These are phyloP conservation scores for Colletotrichum sp. DNA, from an alignment of 2,329 filamentous ascomycete genomes.

Conservation along the genomic window DNA sequence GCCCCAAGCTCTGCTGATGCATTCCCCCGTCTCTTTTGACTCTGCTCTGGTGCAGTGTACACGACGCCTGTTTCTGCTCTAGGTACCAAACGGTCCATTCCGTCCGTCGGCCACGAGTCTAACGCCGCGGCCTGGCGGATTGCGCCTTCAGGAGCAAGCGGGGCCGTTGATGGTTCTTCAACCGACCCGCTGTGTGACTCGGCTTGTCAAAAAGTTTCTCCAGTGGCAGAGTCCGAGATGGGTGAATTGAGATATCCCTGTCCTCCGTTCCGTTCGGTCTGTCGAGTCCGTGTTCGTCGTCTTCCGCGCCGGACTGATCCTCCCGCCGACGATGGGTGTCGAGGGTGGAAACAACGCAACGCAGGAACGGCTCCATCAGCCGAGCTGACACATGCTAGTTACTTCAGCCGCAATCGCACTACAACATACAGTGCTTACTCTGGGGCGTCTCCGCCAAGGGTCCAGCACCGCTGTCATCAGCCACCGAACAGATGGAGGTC, in stretches of 20 bases:
- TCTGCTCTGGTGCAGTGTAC: background rate
- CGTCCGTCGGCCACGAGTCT: background rate
- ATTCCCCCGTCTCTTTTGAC: background rate
- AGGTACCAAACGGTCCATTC: background rate
- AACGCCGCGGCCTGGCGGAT: background rate
- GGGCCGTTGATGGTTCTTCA: background rate
- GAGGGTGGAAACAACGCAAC: background rate
- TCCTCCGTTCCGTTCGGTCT: background rate
- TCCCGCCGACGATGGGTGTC: background rate
- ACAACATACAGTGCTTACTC: slow-evolving; percentile 1
- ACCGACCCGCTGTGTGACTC: background rate
- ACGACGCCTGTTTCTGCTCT: background rate
- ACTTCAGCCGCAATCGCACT: slow-evolving; percentile 8
- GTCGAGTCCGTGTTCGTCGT: background rate
- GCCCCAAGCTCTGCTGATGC: background rate
- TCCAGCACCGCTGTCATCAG: background rate
- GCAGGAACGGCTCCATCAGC: background rate
- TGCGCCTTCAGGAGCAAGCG: background rate
- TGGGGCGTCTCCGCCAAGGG: background rate
- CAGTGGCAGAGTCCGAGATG: too few species aligned
- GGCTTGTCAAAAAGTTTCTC: background rate
- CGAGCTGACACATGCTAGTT: background rate
- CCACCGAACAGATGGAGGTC: background rate
- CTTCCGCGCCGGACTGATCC: background rate
- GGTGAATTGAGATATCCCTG: background rate